These are phyloP conservation scores for Aspergillus conjunctus DNA, from an alignment of 495 filamentous ascomycete genomes.

Conservation along the genomic window DNA sequence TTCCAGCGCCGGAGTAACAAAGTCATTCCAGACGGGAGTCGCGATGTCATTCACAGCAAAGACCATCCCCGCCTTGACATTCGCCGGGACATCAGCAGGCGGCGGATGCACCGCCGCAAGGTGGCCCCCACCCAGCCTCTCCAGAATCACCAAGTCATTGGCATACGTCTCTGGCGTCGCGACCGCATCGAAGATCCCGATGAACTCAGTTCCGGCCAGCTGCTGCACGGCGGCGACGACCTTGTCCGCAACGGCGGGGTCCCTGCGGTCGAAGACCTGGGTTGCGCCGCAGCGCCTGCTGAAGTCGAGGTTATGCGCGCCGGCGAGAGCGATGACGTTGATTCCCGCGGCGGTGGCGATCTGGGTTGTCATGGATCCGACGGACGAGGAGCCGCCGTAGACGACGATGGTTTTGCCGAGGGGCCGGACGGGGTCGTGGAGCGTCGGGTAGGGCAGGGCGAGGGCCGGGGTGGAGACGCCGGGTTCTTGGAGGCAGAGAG, in stretches of 20 bases:
- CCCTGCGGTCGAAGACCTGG: constrained; percentile 6
- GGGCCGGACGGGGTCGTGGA: not conserved
- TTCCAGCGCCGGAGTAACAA: constrained; percentile 10
- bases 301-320: constrained; percentile 13
- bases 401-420: constrained; percentile 9
- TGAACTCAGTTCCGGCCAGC: not conserved
- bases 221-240: constrained; percentile 1
- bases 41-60: constrained; percentile 49
- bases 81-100: constrained; percentile 20
- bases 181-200: constrained; percentile 19
- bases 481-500: constrained; percentile 7
- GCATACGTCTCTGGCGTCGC: constrained; percentile 14
- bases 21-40: constrained; percentile 42
- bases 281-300: constrained; percentile 4
- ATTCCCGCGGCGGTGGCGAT: constrained; percentile 5
- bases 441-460: constrained; percentile 11
- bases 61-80: constrained; percentile 46
- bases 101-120: constrained; percentile 16
- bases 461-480: constrained; percentile 13
- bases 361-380: constrained; percentile 18
- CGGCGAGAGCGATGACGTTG: constrained; percentile 13
- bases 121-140: constrained; percentile 10
- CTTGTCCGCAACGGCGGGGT: not conserved
- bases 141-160: constrained; percentile 3
- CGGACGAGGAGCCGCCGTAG: constrained; percentile 17